phyloP scores from a whole-genome alignment of 1,284 basidiomycete species.

The Malassezia restricta region DNA sequence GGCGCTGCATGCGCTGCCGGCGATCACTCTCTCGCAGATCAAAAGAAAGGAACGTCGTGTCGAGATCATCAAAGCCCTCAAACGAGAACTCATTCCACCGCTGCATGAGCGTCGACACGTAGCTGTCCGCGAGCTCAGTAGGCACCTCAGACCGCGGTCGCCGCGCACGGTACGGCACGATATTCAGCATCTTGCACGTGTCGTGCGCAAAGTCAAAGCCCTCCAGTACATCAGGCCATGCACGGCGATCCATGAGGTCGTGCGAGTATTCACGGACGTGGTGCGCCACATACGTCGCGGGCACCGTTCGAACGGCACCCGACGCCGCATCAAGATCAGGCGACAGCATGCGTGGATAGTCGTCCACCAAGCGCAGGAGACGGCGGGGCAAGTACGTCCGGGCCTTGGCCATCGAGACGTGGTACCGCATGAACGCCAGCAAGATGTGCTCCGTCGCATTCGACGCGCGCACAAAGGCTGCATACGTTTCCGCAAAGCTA shows the following conservation, averaged over 20 bases:
- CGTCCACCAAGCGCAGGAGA: slow-evolving; percentile 29
- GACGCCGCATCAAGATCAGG: slow-evolving; percentile 22
- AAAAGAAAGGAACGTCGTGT: slow-evolving; percentile 34
- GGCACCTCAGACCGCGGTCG: slow-evolving; percentile 9
- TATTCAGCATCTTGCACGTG: slow-evolving; percentile 38
- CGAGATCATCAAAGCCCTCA: slow-evolving; percentile 37
- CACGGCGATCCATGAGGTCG: slow-evolving; percentile 31
- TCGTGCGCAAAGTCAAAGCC: slow-evolving; percentile 34
- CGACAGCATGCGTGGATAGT: slow-evolving; percentile 33
- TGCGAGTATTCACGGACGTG: slow-evolving; percentile 32
- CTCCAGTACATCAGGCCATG: slow-evolving; percentile 3
- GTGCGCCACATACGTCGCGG: slow-evolving; percentile 38
- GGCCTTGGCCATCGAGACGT: slow-evolving; percentile 16
- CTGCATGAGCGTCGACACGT: slow-evolving; percentile 28
- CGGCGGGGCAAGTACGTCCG: slow-evolving; percentile 21
- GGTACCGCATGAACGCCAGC: slow-evolving; percentile 37
- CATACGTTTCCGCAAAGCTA: slow-evolving; percentile 38
- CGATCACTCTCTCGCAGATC: slow-evolving; percentile 37
- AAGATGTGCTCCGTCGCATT: slow-evolving; percentile 43
- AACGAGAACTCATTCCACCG: slow-evolving; percentile 36
- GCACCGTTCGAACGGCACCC: slow-evolving; percentile 23
- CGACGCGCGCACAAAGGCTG: slow-evolving; percentile 30
- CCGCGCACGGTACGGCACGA: background rate
- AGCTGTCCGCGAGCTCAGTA: slow-evolving; percentile 18
- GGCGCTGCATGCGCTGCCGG: slow-evolving; percentile 18